These are phyloP conservation scores for Leccinellum rugosiceps DNA, from an alignment of 768 basidiomycete species.

Conservation along the genomic window DNA sequence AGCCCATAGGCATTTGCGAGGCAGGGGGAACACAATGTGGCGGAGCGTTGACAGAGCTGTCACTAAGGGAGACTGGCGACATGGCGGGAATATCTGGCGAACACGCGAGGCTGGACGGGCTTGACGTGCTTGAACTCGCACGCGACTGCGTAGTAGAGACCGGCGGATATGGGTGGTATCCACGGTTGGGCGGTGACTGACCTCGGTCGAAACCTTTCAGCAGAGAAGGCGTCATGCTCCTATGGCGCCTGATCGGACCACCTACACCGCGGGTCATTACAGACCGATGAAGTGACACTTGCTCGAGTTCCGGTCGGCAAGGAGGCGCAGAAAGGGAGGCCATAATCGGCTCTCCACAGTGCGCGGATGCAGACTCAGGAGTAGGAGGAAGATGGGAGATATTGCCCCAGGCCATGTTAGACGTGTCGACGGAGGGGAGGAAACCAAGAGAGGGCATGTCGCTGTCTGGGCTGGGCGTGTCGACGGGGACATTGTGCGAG, in stretches of 20 bases:
- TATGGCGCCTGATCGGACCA: conserved; percentile 67
- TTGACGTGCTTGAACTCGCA: conserved; percentile 29
- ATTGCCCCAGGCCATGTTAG: conserved; percentile 25
- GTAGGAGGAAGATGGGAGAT: conserved; percentile 14
- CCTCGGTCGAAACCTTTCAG: conserved; percentile 49
- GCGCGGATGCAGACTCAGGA: conserved; percentile 22
- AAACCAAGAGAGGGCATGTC: conserved; percentile 21
- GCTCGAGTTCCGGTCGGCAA: conserved; percentile 65
- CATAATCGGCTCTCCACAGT: conserved; percentile 47
- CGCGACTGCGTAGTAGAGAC: conserved; percentile 26
- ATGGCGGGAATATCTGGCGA: conserved; percentile 28
- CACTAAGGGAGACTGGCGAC: conserved; percentile 17
- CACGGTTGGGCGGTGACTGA: conserved; percentile 44
- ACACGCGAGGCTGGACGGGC: conserved; percentile 27
- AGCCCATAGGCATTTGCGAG: conserved; percentile 19
- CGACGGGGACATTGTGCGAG: conserved; percentile 14
- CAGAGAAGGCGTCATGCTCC: conserved; percentile 74
- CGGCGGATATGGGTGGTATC: conserved; percentile 56
- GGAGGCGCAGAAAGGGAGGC: conserved; percentile 55
- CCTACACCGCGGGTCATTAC: conserved; percentile 32
- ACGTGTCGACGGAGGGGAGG: conserved; percentile 20
- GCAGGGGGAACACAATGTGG: conserved; percentile 22
- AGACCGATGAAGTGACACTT: conserved; percentile 26
- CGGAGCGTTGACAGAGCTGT: conserved; percentile 9
- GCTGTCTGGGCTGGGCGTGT: conserved; percentile 17